Evolutionary conservation across 108 stramenopile species (phyloP), one percentile per base, ranked within the genome.

Genomic region (Skeletonema marinoi): DNA sequence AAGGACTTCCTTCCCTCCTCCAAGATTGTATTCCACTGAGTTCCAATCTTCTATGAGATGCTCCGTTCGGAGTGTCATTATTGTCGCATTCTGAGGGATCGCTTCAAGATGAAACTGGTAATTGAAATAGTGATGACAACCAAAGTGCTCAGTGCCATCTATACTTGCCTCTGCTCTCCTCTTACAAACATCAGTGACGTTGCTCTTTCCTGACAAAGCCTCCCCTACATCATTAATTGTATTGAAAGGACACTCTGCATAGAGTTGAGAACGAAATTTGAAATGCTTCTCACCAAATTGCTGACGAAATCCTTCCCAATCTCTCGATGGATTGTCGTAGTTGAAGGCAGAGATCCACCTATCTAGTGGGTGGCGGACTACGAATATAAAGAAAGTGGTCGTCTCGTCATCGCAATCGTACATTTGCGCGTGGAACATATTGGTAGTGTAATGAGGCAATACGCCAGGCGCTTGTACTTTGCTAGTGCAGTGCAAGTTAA

Each of bases 61-160:
- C 17, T 78, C 70, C n/a, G 70, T 71, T 6, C 78, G 70, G 0
- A 78, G 66, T 1, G 70, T 66, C 65, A 78, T 65, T 19, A 78
- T 71, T 29, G 51, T 71, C 4, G 78, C 70, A 44, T 44, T 33
- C 38, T 70, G 16, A 0, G 78, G 78, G 5, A 78, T 62, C 17
- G 76, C 78, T 33, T 78, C 70, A 56, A 78, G 56, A 48, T 78
- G 77, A 44, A 68, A 78, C 50, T 78, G 77, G 31, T 78, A 78
- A n/a, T 78, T 78, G 17, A 70, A 78, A 41, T 54, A 78, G 62
- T 56, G 63, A 70, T 78, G 77, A 65, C 68, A 70, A 5, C 68
- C 68, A 64, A 77, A 70, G 39, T 78, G 69, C 17, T 70, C 60
- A 3, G 60, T 70, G 16, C 77, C 77, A 19, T 70, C 68, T 0